phyloP scores from a whole-genome alignment of 2,329 filamentous ascomycete genomes.

The Aurifilum marmelostoma region DNA sequence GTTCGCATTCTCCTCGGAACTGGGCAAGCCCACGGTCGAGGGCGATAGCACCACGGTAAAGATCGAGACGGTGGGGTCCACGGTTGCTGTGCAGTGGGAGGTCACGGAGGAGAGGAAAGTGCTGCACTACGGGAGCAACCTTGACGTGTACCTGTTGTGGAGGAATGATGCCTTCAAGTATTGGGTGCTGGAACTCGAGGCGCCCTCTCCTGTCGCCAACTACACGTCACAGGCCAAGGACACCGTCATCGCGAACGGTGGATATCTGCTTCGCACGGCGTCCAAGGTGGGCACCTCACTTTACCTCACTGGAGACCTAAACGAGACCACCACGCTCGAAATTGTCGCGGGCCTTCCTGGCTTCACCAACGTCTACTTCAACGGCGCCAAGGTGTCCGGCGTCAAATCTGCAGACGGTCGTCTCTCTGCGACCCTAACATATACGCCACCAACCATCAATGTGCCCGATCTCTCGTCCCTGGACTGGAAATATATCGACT shows the following conservation, averaged over 20 bases:
- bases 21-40: conserved; percentile 29
- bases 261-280: conserved; percentile 67
- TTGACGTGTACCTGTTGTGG: conserved; percentile 54
- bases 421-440: conserved; percentile 48
- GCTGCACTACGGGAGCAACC: conserved; percentile 39
- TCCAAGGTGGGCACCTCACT: conserved; percentile 59
- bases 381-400: conserved; percentile 43
- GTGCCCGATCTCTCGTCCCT: conserved; percentile 62
- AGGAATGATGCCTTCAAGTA: conserved; percentile 69
- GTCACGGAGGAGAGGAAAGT: conserved; percentile 37
- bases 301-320: conserved; percentile 71
- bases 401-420: conserved; percentile 43
- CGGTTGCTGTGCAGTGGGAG: conserved; percentile 39
- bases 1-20: conserved; percentile 48
- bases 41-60: conserved; percentile 34
- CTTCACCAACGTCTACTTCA: conserved; percentile 50
- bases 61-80: conserved; percentile 27
- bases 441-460: conserved; percentile 50
- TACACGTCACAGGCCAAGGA: conserved; percentile 38
- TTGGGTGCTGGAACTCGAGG: conserved; percentile 62
- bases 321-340: conserved; percentile 68
- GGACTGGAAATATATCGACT: conserved; percentile 71
- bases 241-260: conserved; percentile 61
- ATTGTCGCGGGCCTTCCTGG: conserved; percentile 63
- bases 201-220: conserved; percentile 31